Base-by-base conservation (phyloP, 1,139 yeast species). In the Debaryomycetaceae sp. region DNA sequence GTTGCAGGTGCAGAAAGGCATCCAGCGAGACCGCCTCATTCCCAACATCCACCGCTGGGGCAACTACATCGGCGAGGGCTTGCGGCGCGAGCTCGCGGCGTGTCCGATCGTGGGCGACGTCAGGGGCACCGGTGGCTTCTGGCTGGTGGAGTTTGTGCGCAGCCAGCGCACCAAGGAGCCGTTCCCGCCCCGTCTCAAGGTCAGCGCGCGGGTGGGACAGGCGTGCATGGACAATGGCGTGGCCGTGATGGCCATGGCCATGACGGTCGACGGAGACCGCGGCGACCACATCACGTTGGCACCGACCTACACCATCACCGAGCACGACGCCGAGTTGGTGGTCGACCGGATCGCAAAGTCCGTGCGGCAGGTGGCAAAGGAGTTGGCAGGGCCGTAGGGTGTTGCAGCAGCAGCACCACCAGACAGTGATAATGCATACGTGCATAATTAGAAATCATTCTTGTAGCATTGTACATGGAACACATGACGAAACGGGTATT, bases 51-150 rank as follows among this genome's bases (percentile, higher is more conserved):
- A 58, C 40, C 57, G 59, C 27, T 57, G 50, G 38, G 80, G 80
- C 39, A 61, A 53, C 34, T 53, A 60, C 36, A 46, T 73, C 47
- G 77, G 77, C 32, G 47, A 48, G 18, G 52, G 49, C 32, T 51
- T 73, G 30, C 44, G 44, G 25, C 49, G 49, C 22, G 53, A 42
- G 25, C 48, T 65, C 23, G 47, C 45, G 20, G 36, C 33, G 7
- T 38, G 49, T 22, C 56, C 55, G 34, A 58, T 63, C 29, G 69
- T 61, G 23, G 79, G 77, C 36, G 75, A 73, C 37, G 63, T 73
- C 26, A 65, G 80, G 53, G 80, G 80, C 25, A 49, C 65, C 35
- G 79, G 79, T 35, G 71, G 74, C 14, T 74, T 74, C 51, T 70
- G 77, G 71, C 56, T 73, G 4, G 40, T 73, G 33, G 80, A 74